phyloP scores from a whole-genome alignment of 2,329 filamentous ascomycete genomes.

The Fusarium albidum region DNA sequence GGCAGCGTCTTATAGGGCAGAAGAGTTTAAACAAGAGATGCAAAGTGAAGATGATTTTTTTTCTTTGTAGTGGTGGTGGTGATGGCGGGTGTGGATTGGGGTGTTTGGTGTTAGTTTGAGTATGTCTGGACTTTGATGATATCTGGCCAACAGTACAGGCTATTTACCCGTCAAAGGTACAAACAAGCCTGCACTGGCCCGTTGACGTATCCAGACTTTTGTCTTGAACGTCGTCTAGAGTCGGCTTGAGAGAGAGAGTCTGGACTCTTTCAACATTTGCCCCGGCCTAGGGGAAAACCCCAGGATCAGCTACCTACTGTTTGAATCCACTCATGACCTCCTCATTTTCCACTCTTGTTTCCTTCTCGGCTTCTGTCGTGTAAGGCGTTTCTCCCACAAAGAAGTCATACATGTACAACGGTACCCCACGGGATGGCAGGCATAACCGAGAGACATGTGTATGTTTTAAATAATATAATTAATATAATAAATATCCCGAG shows the following conservation, averaged over 20 bases:
- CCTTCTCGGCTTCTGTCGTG: slow-evolving; percentile 22
- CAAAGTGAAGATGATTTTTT: slow-evolving; percentile 22
- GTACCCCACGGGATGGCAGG: slow-evolving; percentile 20
- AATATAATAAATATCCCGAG: slow-evolving; percentile 7
- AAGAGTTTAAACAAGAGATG: slow-evolving; percentile 9
- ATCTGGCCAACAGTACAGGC: slow-evolving; percentile 23
- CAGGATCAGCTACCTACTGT: no score
- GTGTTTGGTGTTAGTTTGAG: slow-evolving; percentile 22
- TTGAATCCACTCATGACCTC: not conserved
- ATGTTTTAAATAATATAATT: no score
- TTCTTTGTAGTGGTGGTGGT: slow-evolving; percentile 18
- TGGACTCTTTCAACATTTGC: no score
- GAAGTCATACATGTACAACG: not conserved
- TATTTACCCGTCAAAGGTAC: slow-evolving; percentile 24
- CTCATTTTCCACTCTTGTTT: not conserved
- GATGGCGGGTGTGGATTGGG: slow-evolving; percentile 27
- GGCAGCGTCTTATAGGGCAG: slow-evolving; percentile 52
- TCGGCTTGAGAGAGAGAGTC: not conserved
- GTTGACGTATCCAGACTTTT: slow-evolving; percentile 15
- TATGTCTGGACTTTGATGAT: slow-evolving; percentile 15
- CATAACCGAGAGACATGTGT: slow-evolving; percentile 33
- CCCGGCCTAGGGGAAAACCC: no score
- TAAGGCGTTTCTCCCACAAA: slow-evolving; percentile 15
- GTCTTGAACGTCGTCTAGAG: not conserved
- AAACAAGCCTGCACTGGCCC: slow-evolving; percentile 21